Base-by-base conservation (phyloP, 768 basidiomycete genomes). In the Psilocybe cubensis region DNA sequence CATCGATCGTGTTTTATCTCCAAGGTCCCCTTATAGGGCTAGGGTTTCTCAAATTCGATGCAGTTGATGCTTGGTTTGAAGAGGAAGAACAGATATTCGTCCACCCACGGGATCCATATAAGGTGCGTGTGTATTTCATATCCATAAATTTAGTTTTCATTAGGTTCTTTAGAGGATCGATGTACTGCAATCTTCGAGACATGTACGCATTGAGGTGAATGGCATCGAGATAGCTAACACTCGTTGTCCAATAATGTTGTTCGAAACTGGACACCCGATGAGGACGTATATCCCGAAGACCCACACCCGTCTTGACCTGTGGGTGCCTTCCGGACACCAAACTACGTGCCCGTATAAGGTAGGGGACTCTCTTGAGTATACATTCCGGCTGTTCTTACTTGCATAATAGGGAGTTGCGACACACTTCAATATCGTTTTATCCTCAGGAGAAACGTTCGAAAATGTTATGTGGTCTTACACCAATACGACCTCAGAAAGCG, bases 41-140 rank as follows among this genome's bases (percentile, higher is more conserved):
- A 25, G 70, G 82, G 33, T 82, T 77, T 45, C 65, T 89, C 56
- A 65, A 66, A 11, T 86, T 85, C 51, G 68, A 70, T 12, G 77
- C 76, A 17, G 78, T 80, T 63, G 86, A 86, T 59, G 78, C 79
- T 3, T 88, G 87, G 87, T 85, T 87, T 50, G 86, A 88, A 71
- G 86, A 88, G 64, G 86, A 87, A 47, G 85, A 89, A 46, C 68
- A 82, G 54, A 78, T 88, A 28, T 83, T 76, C 55, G 72, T 77
- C 1, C 87, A 89, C 57, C 83, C 85, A 7, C 87, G 83, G 62
- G 86, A 89, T 66, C 86, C 86, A 1, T 89, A 86, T 70, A 88
- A 89, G 77, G 87, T 86, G 3, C 41, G 66, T 56, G 14, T 42
- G 18, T 28, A 6, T 3, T 2, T 23, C 24, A 3, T 17, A 8